phyloP scores from a whole-genome alignment of 495 filamentous ascomycete species.

The Aspergillus sclerotiicarbonarius region DNA sequence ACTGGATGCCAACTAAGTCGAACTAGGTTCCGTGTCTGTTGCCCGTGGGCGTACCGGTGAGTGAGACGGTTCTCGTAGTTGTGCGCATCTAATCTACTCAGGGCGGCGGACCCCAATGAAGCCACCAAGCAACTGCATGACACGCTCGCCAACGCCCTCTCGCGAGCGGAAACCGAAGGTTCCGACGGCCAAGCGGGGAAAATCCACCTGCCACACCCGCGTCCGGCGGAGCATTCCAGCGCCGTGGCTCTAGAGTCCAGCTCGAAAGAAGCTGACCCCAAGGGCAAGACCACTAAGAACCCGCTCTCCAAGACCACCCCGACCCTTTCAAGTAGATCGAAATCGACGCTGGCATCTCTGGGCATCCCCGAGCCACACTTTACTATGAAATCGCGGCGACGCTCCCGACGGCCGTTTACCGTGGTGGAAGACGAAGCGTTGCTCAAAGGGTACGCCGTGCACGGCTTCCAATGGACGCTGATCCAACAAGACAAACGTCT shows the following conservation, averaged over 20 bases:
- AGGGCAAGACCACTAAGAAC: slow-evolving; percentile 2
- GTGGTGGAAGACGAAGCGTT: slow-evolving; percentile 74
- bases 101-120: slow-evolving; percentile 45
- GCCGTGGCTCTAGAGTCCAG: slow-evolving; percentile 16
- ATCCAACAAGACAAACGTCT: slow-evolving; percentile 72
- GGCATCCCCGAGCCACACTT: slow-evolving; percentile 41
- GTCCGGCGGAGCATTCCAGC: slow-evolving; percentile 4
- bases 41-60: slow-evolving; percentile 56
- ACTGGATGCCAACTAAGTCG: slow-evolving; percentile 3
- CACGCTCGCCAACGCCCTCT: slow-evolving; percentile 38
- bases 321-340: slow-evolving; percentile 27
- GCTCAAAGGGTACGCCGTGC: slow-evolving; percentile 67
- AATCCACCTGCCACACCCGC: slow-evolving; percentile 23
- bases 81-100: slow-evolving; percentile 16
- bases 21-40: slow-evolving; percentile 54
- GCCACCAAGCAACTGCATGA: slow-evolving; percentile 44
- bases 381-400: slow-evolving; percentile 36
- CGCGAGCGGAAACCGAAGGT: slow-evolving; percentile 31
- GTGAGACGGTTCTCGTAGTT: slow-evolving; percentile 8
- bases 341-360: slow-evolving; percentile 31
- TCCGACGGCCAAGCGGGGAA: slow-evolving; percentile 26
- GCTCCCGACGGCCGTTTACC: slow-evolving; percentile 61
- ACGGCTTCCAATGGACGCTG: slow-evolving; percentile 77
- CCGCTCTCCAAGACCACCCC: slow-evolving; percentile 18
- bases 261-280: slow-evolving; percentile 8